A percentile compares a stretch with the other conserved stretches of the same genome.
Evolutionary conservation across 139 green algal genomes (phyloP).

Genomic region (Tetratostichococcus sp.): DNA sequence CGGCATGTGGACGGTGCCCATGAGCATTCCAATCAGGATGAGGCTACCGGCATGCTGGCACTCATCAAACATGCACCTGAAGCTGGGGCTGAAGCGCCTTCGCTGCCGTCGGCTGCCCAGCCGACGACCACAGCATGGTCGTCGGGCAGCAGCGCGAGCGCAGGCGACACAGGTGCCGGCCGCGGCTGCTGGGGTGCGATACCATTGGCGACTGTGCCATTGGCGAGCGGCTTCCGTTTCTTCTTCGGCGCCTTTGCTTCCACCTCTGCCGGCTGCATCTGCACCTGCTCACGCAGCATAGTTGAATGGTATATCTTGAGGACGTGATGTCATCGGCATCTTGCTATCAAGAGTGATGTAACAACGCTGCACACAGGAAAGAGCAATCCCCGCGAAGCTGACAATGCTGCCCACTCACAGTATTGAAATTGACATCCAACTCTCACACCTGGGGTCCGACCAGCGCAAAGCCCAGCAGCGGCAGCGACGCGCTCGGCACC

Average conservation of each 20-base stretch:
- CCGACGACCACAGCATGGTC: background rate
- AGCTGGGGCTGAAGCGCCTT: background rate
- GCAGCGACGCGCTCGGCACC: background rate
- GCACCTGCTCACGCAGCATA: too few relatives aligned
- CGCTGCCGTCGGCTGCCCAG: background rate
- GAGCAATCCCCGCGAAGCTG: too few relatives aligned
- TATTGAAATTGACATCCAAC: too few relatives aligned
- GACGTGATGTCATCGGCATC: too few relatives aligned
- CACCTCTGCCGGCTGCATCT: background rate
- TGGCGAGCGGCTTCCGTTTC: background rate
- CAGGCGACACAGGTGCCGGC: background rate
- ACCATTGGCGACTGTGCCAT: background rate
- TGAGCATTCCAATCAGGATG: too few relatives aligned
- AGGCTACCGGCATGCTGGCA: too few relatives aligned
- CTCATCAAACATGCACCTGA: too few relatives aligned
- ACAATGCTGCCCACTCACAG: too few relatives aligned
- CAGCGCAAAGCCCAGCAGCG: background rate
- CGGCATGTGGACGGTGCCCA: too few relatives aligned
- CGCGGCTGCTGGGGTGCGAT: background rate
- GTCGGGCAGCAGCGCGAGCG: background rate
- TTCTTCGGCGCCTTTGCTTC: background rate
- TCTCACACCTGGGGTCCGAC: background rate
- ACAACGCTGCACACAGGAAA: too few relatives aligned
- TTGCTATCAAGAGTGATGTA: too few relatives aligned
- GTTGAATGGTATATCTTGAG: too few relatives aligned